Evolutionary conservation across 306 rosid species (phyloP).

Genomic region (Albizia julibrissin): DNA sequence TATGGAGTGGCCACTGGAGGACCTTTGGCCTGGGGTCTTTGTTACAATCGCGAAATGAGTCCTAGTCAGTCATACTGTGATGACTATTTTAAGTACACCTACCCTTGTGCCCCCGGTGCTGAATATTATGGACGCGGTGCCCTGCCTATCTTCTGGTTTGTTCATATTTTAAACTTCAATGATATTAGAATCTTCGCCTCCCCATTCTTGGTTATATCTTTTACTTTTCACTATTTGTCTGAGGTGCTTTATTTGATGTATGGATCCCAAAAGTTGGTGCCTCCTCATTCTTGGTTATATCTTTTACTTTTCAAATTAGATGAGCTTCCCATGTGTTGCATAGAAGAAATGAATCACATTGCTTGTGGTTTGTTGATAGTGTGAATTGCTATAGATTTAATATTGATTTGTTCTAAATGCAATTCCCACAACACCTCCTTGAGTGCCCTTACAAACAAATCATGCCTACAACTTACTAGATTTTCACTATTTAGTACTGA

Average conservation of each 20-base stretch:
- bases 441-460: not conserved
- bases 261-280: constrained; percentile 6
- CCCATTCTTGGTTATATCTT: not conserved
- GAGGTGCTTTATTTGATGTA: not conserved
- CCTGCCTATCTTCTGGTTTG: constrained; percentile 87
- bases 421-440: not conserved
- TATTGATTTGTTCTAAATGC: not conserved
- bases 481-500: not conserved
- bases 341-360: not conserved
- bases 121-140: constrained; percentile 98
- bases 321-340: not conserved
- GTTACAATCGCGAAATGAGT: constrained; percentile 95
- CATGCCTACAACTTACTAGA: not conserved
- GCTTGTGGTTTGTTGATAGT: not conserved
- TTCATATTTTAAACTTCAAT: not conserved
- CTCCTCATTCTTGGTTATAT: not conserved
- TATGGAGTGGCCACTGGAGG: constrained; percentile 99
- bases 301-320: not conserved
- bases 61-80: constrained; percentile 90
- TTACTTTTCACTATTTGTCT: constrained; percentile 7
- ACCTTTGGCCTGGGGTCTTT: constrained; percentile 92
- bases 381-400: not conserved
- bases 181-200: not conserved
- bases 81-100: constrained; percentile 73
- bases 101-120: constrained; percentile 92